Evolutionary conservation across 139 green algal species (phyloP).

Genomic region (Chlorella ohadii): DNA sequence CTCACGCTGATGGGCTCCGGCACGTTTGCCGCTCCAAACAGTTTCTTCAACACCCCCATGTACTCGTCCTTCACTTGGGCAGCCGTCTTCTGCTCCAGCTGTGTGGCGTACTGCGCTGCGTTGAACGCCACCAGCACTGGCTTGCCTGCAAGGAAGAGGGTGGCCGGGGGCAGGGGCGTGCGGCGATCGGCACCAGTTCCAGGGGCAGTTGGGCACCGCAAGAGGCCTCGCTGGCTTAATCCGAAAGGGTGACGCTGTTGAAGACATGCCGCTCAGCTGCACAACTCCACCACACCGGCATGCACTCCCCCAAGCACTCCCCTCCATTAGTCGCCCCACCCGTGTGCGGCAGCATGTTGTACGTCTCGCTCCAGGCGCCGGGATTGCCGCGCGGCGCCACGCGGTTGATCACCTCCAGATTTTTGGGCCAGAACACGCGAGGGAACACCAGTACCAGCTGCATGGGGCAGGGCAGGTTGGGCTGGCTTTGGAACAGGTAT

Average conservation of each 20-base stretch:
- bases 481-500: background rate
- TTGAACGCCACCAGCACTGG: slow-evolving; percentile 33
- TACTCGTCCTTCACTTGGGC: background rate
- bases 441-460: background rate
- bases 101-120: background rate
- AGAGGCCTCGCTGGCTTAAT: no score
- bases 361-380: slow-evolving; percentile 20
- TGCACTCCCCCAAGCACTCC: no score
- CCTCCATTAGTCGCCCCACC: no score
- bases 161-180: background rate
- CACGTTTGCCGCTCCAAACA: background rate
- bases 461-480: background rate
- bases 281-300: no score
- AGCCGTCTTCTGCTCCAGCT: slow-evolving; percentile 12
- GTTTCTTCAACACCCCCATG: slow-evolving; percentile 9
- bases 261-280: no score
- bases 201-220: no score
- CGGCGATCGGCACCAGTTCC: no score
- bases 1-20: slow-evolving; percentile 3
- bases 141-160: background rate
- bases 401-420: background rate
- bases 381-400: background rate
- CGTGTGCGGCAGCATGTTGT: background rate
- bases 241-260: no score
- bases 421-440: background rate